A percentile compares a stretch with the other conserved stretches of the same genome.
phyloP scores from a whole-genome alignment of 495 filamentous ascomycete species.

The Aspergillus taichungensis region DNA sequence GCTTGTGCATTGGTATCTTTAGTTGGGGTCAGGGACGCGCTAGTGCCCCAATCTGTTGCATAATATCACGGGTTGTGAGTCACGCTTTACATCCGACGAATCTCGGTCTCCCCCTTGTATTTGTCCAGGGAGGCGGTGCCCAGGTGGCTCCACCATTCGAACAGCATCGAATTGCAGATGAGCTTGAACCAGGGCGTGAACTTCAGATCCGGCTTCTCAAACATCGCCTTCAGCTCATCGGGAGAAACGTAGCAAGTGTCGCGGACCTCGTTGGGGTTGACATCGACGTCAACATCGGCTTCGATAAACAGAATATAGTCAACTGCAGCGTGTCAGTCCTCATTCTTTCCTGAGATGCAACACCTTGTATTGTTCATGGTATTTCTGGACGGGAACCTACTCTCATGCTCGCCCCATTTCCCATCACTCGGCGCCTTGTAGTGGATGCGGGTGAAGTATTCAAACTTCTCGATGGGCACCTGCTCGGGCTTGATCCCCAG shows the following conservation, averaged over 20 bases:
- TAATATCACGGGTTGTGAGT: too few species aligned
- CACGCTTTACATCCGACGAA: slow-evolving; percentile 66
- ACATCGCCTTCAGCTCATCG: slow-evolving; percentile 76
- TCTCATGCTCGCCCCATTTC: slow-evolving; percentile 98
- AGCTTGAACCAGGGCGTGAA: slow-evolving; percentile 99
- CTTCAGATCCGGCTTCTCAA: slow-evolving; percentile 64
- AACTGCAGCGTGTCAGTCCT: slow-evolving; percentile 44
- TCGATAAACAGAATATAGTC: slow-evolving; percentile 99
- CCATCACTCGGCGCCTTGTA: slow-evolving; percentile 97
- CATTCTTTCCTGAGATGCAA: too few species aligned
- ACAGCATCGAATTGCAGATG: slow-evolving; percentile 95
- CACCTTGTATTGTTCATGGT: too few species aligned
- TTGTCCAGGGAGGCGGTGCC: slow-evolving; percentile 66
- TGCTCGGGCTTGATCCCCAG: slow-evolving; percentile 84
- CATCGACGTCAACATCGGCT: slow-evolving; percentile 71
- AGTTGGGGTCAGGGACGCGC: neutral
- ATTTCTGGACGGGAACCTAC: slow-evolving; percentile 56
- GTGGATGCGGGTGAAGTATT: slow-evolving; percentile 93
- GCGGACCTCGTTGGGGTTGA: slow-evolving; percentile 81
- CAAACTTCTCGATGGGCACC: slow-evolving; percentile 85
- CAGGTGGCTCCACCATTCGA: slow-evolving; percentile 95
- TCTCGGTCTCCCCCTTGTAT: slow-evolving; percentile 77
- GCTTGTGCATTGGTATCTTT: neutral
- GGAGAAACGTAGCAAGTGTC: slow-evolving; percentile 75
- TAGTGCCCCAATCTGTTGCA: slow-evolving; percentile 1